Base-by-base conservation (phyloP, 129 eudicot genomes). In the Escallonia rubra region DNA sequence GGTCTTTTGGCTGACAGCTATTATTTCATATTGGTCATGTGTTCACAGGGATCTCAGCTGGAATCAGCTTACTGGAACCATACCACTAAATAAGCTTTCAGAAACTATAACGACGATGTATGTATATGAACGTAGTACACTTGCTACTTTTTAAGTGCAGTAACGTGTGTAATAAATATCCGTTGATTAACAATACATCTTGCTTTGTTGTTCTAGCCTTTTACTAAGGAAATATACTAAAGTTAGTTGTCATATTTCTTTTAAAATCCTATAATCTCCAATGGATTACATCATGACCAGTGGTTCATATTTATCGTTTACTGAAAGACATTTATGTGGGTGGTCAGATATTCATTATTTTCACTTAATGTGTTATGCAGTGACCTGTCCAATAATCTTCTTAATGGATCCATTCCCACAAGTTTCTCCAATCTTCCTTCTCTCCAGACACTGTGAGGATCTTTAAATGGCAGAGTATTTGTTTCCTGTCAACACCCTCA, bases 381-480 rank as follows among this genome's bases (percentile, higher is more conserved):
- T 69, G 72, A 66, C 74, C 66, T 92, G 55, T 89, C 96, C 13
- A 40, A 71, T 60, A 92, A 92, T 63, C 78, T 57, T 42, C 79
- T 92, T 51, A 86, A 66, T 49, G 98, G 95, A 76, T 66, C 86
- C 10, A 84, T 92, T 51, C 98, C 98, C 2, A 69, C 69, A 57
- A 83, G 70, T 72, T 76, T 88, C 65, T 88, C 95, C 51, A 45
- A 71, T 54, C 87, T 92, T 49, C 87, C 95, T 41, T 66, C 48
- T 47, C 96, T 92, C 41, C 96, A 92, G 70, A 82, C 47, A 76
- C 76, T 92, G 98, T 88, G 73, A 87, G 90, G 42, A 56, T 64
- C 76, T 60, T 65, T 15, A 46, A 43, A 41, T 63, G 49, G 12
- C 67, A 52, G 15, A 9, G 10, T 38, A 49, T 52, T 51, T 61